Percentiles rank a stretch among this genome's conserved stretches.
These are phyloP conservation scores for Suhomyces sp. DNA, from an alignment of 805 yeast genomes.

Conservation along the genomic window DNA sequence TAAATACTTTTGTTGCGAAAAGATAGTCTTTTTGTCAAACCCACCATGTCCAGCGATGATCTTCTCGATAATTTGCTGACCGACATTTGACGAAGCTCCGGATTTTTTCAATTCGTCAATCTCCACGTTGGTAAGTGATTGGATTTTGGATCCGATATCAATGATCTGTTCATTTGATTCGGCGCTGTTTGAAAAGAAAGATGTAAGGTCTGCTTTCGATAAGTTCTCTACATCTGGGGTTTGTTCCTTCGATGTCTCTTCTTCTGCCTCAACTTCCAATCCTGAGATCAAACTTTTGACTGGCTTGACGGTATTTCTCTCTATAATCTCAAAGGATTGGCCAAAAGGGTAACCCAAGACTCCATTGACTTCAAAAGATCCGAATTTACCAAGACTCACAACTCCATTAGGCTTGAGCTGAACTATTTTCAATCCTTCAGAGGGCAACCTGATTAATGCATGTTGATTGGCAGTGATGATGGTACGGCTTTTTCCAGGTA, in stretches of 20 bases:
- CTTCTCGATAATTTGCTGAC: conserved; percentile 74
- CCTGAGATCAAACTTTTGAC: conserved; percentile 36
- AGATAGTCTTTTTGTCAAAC: conserved; percentile 83
- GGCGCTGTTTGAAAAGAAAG: conserved; percentile 44
- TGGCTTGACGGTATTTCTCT: conserved; percentile 50
- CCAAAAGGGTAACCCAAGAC: conserved; percentile 83
- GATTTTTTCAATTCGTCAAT: conserved; percentile 77
- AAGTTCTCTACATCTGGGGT: conserved; percentile 19
- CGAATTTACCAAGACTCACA: conserved; percentile 86
- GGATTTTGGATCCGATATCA: conserved; percentile 67
- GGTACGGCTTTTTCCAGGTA: conserved; percentile 18
- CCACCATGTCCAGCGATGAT: conserved; percentile 82
- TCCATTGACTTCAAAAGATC: conserved; percentile 71
- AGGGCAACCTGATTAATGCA: conserved; percentile 74
- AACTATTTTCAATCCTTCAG: conserved; percentile 73
- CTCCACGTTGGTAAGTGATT: conserved; percentile 71
- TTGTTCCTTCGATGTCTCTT: conserved; percentile 15
- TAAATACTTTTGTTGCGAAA: conserved; percentile 88
- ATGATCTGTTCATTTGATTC: conserved; percentile 64
- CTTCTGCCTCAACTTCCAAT: conserved; percentile 10
- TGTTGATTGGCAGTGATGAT: conserved; percentile 47
- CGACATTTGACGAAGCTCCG: conserved; percentile 58
- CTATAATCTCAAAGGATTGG: conserved; percentile 80
- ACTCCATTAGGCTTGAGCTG: conserved; percentile 57
- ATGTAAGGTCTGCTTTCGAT: conserved; percentile 37